phyloP scores from a whole-genome alignment of 352 stramenopile species.

The Thalassiosira delicatula region DNA sequence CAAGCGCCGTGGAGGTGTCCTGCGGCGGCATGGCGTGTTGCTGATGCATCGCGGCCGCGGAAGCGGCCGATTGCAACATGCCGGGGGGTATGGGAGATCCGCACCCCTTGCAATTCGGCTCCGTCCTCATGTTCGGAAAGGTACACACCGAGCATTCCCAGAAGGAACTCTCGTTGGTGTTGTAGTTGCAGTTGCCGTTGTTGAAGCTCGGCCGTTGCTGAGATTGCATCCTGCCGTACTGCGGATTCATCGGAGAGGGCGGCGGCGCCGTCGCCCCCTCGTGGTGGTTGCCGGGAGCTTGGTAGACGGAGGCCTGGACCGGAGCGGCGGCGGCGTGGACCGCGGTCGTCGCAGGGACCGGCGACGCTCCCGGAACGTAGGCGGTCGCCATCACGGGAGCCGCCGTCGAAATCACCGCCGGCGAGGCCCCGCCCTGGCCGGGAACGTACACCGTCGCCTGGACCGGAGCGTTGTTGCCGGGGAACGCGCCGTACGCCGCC shows the following conservation, averaged over 20 bases:
- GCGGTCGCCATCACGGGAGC: conserved; percentile 18
- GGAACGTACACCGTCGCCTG: conserved; percentile 33
- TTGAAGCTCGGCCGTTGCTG: neutral
- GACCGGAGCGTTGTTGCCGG: conserved; percentile 17
- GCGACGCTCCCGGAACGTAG: conserved; percentile 10
- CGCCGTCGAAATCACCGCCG: too few species aligned
- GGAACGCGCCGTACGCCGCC: conserved; percentile 1
- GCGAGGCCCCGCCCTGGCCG: neutral
- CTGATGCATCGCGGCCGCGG: neutral
- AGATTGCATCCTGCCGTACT: too few species aligned
- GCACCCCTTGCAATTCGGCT: conserved; percentile 41
- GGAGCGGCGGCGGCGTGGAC: neutral
- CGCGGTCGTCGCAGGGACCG: too few species aligned
- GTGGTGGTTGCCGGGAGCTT: too few species aligned
- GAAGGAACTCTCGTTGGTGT: conserved; percentile 25
- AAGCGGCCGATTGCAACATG: neutral
- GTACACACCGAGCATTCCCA: conserved; percentile 47
- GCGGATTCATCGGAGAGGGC: neutral
- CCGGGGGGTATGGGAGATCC: conserved; percentile 20
- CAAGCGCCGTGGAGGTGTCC: too few species aligned
- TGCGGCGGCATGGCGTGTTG: neutral
- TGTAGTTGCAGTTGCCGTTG: conserved; percentile 28
- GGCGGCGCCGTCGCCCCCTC: neutral
- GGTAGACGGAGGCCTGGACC: conserved; percentile 9
- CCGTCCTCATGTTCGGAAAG: conserved; percentile 38